A percentile compares a stretch with the other conserved stretches of the same genome.
phyloP scores from a whole-genome alignment of 2,329 filamentous ascomycete species.

The Penicillium sp. region DNA sequence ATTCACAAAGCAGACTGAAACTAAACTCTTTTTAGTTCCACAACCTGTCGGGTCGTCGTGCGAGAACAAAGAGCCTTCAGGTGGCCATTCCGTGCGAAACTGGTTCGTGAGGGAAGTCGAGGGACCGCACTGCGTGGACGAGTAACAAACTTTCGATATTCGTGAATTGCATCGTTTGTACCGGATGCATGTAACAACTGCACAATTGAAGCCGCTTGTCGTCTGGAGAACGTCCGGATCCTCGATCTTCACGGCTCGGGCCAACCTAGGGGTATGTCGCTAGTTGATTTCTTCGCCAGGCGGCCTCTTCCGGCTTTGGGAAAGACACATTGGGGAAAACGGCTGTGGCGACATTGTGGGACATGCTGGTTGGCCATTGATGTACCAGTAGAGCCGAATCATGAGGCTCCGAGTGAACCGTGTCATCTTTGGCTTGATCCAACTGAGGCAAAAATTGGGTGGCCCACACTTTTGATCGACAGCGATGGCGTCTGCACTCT shows the following conservation, averaged over 20 bases:
- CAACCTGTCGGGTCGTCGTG: not conserved
- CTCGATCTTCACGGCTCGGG: not conserved
- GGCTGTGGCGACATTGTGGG: too few species aligned
- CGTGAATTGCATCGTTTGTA: not conserved
- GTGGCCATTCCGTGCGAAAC: too few species aligned
- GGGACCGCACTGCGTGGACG: not conserved
- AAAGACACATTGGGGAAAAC: too few species aligned
- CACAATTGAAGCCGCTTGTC: not conserved
- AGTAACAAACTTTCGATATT: not conserved
- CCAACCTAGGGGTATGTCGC: not conserved
- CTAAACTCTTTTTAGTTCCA: too few species aligned
- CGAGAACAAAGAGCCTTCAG: not conserved
- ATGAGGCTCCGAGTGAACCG: too few species aligned
- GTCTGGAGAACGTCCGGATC: not conserved
- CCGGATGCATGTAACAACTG: not conserved
- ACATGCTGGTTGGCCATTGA: too few species aligned
- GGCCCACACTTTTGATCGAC: not conserved
- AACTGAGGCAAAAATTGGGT: too few species aligned
- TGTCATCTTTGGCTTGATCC: too few species aligned
- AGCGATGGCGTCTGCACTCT: not conserved
- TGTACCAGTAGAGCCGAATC: too few species aligned
- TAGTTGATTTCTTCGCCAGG: too few species aligned
- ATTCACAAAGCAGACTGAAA: too few species aligned
- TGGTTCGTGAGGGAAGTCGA: not conserved
- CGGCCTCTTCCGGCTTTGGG: too few species aligned